These are phyloP conservation scores for Sporothrix humicola DNA, from an alignment of 2,329 filamentous ascomycete genomes.

Conservation along the genomic window DNA sequence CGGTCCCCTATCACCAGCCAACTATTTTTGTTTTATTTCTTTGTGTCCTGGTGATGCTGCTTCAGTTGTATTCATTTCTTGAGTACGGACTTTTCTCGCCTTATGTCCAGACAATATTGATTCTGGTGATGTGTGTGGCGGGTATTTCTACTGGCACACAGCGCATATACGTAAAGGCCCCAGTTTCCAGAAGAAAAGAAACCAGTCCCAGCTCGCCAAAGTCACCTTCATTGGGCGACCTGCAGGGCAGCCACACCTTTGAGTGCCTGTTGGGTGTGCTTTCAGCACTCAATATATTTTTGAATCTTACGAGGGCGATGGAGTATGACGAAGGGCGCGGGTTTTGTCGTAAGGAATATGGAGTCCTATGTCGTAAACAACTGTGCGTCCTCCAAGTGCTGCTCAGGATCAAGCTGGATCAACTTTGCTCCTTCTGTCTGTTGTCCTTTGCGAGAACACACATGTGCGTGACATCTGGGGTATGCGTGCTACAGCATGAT, in stretches of 20 bases:
- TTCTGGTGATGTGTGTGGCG: background rate
- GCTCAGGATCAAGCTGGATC: background rate
- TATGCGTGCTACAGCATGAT: background rate
- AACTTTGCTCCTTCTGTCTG: background rate
- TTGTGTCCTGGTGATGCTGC: background rate
- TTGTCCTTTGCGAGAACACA: background rate
- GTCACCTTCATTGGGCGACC: conserved; percentile 22
- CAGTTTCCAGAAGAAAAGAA: background rate
- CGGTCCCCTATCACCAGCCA: background rate
- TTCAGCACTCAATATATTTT: background rate
- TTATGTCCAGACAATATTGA: background rate
- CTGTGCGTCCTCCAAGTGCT: background rate
- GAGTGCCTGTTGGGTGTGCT: background rate
- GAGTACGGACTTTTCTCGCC: no score
- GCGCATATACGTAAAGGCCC: background rate
- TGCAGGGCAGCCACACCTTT: conserved; percentile 21
- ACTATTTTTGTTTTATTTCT: background rate
- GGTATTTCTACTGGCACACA: background rate
- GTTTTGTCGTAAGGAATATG: conserved; percentile 4
- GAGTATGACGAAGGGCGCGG: background rate
- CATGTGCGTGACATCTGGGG: background rate
- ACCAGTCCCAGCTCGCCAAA: background rate
- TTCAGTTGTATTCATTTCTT: background rate
- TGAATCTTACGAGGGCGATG: background rate
- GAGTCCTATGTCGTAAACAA: background rate